Evolutionary conservation across 2,329 filamentous ascomycete species (phyloP).

Genomic region (Fusarium brevicatenulatum): DNA sequence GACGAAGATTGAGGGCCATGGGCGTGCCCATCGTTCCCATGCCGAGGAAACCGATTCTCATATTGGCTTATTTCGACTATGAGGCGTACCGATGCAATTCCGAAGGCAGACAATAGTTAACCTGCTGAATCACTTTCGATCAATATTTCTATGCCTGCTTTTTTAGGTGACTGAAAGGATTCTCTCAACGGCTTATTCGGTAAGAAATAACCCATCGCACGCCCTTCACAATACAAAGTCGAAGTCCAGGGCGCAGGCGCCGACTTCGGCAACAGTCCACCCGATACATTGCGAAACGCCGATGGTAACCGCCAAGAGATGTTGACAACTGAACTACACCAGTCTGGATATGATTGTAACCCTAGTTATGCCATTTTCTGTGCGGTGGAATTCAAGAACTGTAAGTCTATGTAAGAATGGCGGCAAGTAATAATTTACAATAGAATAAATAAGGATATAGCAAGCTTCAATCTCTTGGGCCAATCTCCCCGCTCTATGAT

Average conservation of each 20-base stretch:
- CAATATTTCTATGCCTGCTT: too few species aligned
- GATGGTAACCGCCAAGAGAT: neutral
- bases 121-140: too few species aligned
- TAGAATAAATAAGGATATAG: fast-evolving
- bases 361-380: too few species aligned
- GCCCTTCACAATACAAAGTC: neutral
- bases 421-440: fast-evolving
- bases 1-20: neutral
- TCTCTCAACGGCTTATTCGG: too few species aligned
- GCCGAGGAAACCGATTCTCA: neutral
- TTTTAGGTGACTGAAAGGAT: too few species aligned
- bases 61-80: fast-evolving
- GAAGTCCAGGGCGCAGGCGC: fast-evolving
- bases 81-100: fast-evolving
- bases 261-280: neutral
- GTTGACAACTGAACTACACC: neutral
- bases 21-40: neutral
- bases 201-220: fast-evolving
- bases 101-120: neutral
- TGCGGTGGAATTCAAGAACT: fast-evolving
- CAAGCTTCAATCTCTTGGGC: fast-evolving
- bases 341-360: neutral
- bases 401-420: neutral
- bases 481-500: fast-evolving
- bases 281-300: neutral